Evolutionary conservation across 83 land plant genomes (phyloP).

Genomic region (Thuja plicata): DNA sequence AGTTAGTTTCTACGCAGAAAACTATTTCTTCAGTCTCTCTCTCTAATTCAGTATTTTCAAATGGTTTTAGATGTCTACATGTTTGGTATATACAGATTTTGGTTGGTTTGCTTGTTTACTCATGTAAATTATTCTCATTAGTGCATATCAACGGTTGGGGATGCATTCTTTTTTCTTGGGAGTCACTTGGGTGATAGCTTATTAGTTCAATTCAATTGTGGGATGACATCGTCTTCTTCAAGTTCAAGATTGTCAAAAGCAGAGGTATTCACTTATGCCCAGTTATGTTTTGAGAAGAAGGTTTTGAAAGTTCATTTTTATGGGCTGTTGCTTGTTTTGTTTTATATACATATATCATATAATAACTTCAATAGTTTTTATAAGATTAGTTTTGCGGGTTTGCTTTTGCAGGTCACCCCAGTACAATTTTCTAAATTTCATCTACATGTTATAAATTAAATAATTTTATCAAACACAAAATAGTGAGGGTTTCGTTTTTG

Average conservation of each 20-base stretch:
- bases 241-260: constrained; percentile 47
- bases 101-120: constrained; percentile 1
- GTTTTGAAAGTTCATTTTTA: neutral
- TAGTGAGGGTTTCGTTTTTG: too few species aligned
- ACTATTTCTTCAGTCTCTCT: neutral
- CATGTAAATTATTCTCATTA: constrained; percentile 23
- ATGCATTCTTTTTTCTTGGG: constrained; percentile 85
- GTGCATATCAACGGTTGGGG: constrained; percentile 86
- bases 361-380: too few species aligned
- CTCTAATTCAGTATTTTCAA: neutral
- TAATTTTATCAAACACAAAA: too few species aligned
- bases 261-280: constrained; percentile 51
- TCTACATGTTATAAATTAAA: too few species aligned
- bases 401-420: too few species aligned
- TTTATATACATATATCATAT: too few species aligned
- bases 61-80: neutral
- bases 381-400: too few species aligned
- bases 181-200: constrained; percentile 97
- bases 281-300: neutral
- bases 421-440: too few species aligned
- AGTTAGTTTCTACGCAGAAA: constrained; percentile 38
- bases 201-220: constrained; percentile 85
- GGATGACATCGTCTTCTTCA: constrained; percentile 27
- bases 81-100: neutral
- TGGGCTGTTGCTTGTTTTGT: neutral